Conservation (phyloP, 345 rosid genomes). For the Excoecaria agallocha region DNA sequence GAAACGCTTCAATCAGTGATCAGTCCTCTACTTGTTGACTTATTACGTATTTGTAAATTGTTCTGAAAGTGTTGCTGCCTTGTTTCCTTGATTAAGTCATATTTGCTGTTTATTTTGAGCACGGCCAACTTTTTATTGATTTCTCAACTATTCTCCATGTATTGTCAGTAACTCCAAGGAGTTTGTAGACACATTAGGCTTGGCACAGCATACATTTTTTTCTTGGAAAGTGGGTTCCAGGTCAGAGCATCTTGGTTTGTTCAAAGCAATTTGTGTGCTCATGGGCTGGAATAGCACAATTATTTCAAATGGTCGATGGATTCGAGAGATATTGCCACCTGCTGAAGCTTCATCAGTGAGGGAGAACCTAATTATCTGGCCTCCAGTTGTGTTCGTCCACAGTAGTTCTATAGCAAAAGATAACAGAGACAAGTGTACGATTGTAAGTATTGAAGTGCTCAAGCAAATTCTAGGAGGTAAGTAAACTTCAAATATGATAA, state of each 20-base stretch:
- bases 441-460: conserved; percentile 36
- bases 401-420: conserved; percentile 40
- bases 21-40: no score
- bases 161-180: conserved; percentile 37
- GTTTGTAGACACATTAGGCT: conserved; percentile 33
- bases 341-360: conserved; percentile 41
- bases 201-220: conserved; percentile 42
- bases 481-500: background rate
- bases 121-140: background rate
- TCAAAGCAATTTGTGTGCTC: conserved; percentile 49
- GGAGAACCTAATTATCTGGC: conserved; percentile 59
- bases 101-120: no score
- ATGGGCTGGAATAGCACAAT: conserved; percentile 45
- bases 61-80: no score
- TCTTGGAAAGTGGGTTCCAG: conserved; percentile 20
- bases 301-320: conserved; percentile 30
- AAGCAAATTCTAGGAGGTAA: conserved; percentile 40
- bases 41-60: no score
- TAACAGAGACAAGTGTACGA: conserved; percentile 26
- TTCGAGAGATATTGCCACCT: conserved; percentile 20
- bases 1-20: no score
- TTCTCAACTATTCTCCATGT: conserved; percentile 7
- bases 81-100: no score
- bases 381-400: conserved; percentile 47
- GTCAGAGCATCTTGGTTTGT: conserved; percentile 54